Conservation (phyloP, 768 basidiomycete species). For the Lentinula guzmanii region DNA sequence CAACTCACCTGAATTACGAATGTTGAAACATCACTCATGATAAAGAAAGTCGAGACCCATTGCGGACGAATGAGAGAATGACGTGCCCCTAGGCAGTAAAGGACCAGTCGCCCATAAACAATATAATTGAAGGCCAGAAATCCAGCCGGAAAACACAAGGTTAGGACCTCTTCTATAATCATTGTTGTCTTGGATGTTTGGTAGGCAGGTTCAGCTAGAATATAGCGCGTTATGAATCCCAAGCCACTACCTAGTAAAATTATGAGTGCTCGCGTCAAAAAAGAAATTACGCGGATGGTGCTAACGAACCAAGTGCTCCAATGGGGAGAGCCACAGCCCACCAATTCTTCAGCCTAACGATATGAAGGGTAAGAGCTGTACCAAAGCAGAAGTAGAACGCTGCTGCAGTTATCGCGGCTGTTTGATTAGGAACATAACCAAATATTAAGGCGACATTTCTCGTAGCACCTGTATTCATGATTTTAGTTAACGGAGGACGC, state of each 20-base stretch:
- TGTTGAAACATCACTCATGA: conserved; percentile 20
- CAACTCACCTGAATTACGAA: conserved; percentile 20
- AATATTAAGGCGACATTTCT: not conserved
- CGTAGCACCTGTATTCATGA: not conserved
- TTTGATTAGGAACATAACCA: conserved; percentile 19
- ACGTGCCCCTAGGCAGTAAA: conserved; percentile 11
- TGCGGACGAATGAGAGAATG: conserved; percentile 20
- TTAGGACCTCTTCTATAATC: conserved; percentile 16
- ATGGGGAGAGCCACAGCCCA: conserved; percentile 26
- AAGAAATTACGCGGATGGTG: no score
- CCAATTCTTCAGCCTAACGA: conserved; percentile 18
- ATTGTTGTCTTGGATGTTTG: conserved; percentile 15
- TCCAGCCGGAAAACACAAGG: conserved; percentile 18
- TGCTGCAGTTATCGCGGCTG: conserved; percentile 15
- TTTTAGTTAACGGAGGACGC: not conserved
- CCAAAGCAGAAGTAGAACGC: conserved; percentile 15
- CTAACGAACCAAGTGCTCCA: conserved; percentile 14
- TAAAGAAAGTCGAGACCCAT: conserved; percentile 16
- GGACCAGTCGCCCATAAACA: conserved; percentile 21
- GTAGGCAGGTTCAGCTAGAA: conserved; percentile 8
- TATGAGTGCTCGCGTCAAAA: no score
- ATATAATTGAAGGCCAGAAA: conserved; percentile 29
- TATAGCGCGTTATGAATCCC: conserved; percentile 17
- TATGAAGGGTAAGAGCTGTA: conserved; percentile 11
- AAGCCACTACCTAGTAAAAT: conserved; percentile 13